Evolutionary conservation across 805 yeast genomes (phyloP).

Genomic region (Blastobotrys chiropterorum): DNA sequence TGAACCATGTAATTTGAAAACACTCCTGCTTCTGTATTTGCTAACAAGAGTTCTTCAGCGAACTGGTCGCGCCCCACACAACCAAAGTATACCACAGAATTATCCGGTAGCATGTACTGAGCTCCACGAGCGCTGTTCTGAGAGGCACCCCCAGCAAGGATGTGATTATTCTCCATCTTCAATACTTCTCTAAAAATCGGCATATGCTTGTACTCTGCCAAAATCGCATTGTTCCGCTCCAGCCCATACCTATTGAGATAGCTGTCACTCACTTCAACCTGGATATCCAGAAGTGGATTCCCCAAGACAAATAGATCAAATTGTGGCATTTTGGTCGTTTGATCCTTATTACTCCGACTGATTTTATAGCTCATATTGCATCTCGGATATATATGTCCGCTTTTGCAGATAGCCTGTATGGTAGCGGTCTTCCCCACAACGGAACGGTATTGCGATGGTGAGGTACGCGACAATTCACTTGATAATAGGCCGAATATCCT

Average conservation of each 20-base stretch:
- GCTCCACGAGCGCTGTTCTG: slow-evolving; percentile 99
- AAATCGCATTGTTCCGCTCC: slow-evolving; percentile 90
- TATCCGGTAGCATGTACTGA: slow-evolving; percentile 75
- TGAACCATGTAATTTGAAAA: slow-evolving; percentile 79
- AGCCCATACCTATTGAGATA: slow-evolving; percentile 75
- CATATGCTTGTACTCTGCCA: slow-evolving; percentile 76
- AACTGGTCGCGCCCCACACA: slow-evolving; percentile 91
- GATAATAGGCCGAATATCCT: too few species aligned
- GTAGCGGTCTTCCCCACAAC: not conserved
- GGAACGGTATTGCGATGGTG: too few species aligned
- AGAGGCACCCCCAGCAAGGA: slow-evolving; percentile 98
- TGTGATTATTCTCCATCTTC: slow-evolving; percentile 49
- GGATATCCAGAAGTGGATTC: slow-evolving; percentile 62
- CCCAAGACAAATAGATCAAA: slow-evolving; percentile 60
- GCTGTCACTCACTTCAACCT: slow-evolving; percentile 31
- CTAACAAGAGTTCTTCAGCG: slow-evolving; percentile 70
- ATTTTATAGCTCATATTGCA: not conserved
- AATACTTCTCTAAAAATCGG: slow-evolving; percentile 80
- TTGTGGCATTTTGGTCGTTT: not conserved
- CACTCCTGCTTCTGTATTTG: slow-evolving; percentile 86
- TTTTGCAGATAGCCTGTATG: not conserved
- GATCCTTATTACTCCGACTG: not conserved
- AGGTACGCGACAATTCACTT: too few species aligned
- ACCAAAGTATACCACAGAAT: slow-evolving; percentile 89
- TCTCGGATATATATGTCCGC: not conserved